Percentiles rank a stretch among this genome's conserved stretches.
These are phyloP conservation scores for Apostasia ramifera DNA, from an alignment of 106 monocot species.

Conservation along the genomic window DNA sequence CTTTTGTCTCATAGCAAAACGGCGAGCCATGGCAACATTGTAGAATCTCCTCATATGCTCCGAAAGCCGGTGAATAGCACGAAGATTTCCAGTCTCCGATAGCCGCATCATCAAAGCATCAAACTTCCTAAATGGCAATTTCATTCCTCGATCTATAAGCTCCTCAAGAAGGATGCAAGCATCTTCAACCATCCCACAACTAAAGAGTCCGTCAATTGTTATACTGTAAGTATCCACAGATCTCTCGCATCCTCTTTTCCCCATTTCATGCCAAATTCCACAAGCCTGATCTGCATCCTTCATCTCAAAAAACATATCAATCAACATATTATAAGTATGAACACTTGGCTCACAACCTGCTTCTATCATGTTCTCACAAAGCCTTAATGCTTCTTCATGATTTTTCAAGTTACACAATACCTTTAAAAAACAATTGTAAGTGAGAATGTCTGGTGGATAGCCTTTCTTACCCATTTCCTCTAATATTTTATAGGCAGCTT, in stretches of 20 bases:
- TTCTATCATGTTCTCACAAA: conserved; percentile 76
- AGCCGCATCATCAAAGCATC: conserved; percentile 56
- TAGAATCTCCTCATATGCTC: conserved; percentile 95
- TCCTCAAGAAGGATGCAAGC: conserved; percentile 75
- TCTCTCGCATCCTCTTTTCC: conserved; percentile 39
- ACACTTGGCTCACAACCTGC: conserved; percentile 83
- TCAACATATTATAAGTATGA: conserved; percentile 90
- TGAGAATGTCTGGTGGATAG: conserved; percentile 82
- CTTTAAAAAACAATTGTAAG: conserved; percentile 88
- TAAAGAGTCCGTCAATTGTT: conserved; percentile 81
- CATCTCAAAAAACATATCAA: conserved; percentile 77
- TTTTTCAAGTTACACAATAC: conserved; percentile 72
- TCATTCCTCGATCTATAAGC: conserved; percentile 62
- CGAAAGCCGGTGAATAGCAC: conserved; percentile 74
- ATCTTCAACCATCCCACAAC: conserved; percentile 49
- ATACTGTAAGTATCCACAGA: conserved; percentile 60
- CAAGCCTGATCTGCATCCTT: conserved; percentile 52
- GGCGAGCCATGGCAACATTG: conserved; percentile 87
- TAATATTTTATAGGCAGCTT: conserved; percentile 71
- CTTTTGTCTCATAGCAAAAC: conserved; percentile 75
- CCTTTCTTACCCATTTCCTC: conserved; percentile 83
- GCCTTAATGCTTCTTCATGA: conserved; percentile 52
- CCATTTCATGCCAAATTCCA: conserved; percentile 82
- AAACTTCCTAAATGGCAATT: conserved; percentile 68
- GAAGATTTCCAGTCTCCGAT: conserved; percentile 74